A percentile compares a stretch with the other conserved stretches of the same genome.
phyloP scores from a whole-genome alignment of 2,329 filamentous ascomycete species.

The Tetracladium maxilliforme region DNA sequence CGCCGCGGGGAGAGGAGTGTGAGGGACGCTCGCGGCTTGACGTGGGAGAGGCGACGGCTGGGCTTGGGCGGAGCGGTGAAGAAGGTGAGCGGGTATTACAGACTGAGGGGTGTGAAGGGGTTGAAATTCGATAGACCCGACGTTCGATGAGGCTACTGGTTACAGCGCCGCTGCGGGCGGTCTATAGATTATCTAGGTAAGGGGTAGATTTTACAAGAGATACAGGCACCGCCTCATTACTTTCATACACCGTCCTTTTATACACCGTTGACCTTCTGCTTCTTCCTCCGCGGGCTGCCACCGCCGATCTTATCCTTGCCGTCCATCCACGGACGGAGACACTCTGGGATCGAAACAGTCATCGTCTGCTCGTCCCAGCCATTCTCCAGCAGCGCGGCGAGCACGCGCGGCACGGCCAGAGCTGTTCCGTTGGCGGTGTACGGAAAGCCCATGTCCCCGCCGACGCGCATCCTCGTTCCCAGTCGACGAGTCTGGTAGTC shows the following conservation, averaged over 20 bases:
- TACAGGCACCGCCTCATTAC: not conserved
- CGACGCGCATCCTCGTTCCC: slow-evolving; percentile 52
- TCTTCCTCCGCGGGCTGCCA: slow-evolving; percentile 16
- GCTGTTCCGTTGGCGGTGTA: slow-evolving; percentile 93
- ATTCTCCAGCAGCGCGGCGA: slow-evolving; percentile 82
- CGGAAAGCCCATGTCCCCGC: slow-evolving; percentile 53
- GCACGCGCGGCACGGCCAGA: slow-evolving; percentile 73
- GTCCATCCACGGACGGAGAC: slow-evolving; percentile 74
- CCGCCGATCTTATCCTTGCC: slow-evolving; percentile 53
- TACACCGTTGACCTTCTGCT: slow-evolving; percentile 5
- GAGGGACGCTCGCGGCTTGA: no score
- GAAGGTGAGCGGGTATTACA: slow-evolving; percentile 20
- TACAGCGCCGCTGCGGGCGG: not conserved
- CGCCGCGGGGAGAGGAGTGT: no score
- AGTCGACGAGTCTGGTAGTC: slow-evolving; percentile 86
- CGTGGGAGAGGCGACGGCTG: slow-evolving; percentile 25
- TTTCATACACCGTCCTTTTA: slow-evolving; percentile 4
- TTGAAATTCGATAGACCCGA: slow-evolving; percentile 6
- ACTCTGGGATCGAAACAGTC: slow-evolving; percentile 63
- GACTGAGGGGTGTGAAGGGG: slow-evolving; percentile 14
- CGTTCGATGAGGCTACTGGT: slow-evolving; percentile 1
- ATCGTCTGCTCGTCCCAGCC: slow-evolving; percentile 63
- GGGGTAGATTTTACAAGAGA: not conserved
- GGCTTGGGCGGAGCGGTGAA: slow-evolving; percentile 31
- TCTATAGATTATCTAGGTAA: not conserved